Evolutionary conservation across 148 eudicot species (phyloP), one percentile per base, ranked within the genome.

Genomic region (Hydrangea macrophylla): DNA sequence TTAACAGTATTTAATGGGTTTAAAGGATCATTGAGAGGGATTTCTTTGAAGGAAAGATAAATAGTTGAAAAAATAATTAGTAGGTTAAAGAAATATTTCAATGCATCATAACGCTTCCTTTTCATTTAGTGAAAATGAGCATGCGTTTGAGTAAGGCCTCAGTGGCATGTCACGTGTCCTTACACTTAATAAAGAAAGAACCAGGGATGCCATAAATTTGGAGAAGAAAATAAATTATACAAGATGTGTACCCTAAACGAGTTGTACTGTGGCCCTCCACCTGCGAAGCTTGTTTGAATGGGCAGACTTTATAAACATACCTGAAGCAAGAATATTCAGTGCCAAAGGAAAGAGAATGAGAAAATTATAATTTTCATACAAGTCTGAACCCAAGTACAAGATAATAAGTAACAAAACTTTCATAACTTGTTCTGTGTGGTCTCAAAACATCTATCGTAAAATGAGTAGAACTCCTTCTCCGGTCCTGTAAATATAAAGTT

Each of bases 261-360:
- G 98, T 90, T 58, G 70, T 80, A 77, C 96, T 90, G 71, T 90
- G 80, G 54, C 97, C 96, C 79, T 94, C 98, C 50, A 58, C 90
- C 76, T 90, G 97, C 66, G 89, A 80, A 78, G 98, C 91, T 82
- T 94, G 84, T 71, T 86, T 88, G 70, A 75, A 94, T n/a, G 98
- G 98, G 67, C 98, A 90, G 69, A 90, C 78, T 76, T 86, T 90
- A 82, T 90, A 94, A 48, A 85, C 85, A 75, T 90, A 90, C 82
- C 98, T 94, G 88, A 77, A 72, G 62, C 55, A 69, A 36, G 62
- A 55, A 62, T 55, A 56, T 56, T 37, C 73, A 62, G 37, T 64
- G 12, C 31, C 45, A 35, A 75, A 58, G 51, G 39, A 59, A 42
- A 58, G 56, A 37, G 35, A 5, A 68, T 30, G 23, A 75, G 54